phyloP scores from a whole-genome alignment of 75 land plant species.

The Pinus albicaulis region DNA sequence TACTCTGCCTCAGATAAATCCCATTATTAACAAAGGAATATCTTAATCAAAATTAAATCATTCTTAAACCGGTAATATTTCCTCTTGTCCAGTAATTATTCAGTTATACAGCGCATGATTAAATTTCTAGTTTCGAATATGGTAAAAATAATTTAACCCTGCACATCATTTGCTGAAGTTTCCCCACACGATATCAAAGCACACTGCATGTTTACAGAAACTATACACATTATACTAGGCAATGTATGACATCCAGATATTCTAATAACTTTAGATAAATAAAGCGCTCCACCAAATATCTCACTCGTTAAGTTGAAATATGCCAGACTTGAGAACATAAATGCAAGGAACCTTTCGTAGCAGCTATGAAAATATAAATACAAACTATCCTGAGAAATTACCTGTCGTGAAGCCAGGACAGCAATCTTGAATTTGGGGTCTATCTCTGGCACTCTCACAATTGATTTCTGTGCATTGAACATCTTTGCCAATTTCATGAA shows the following conservation, averaged over 20 bases:
- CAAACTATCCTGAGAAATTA: conserved; percentile 3
- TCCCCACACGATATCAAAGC: background rate
- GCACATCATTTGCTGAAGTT: background rate
- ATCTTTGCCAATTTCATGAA: conserved; percentile 53
- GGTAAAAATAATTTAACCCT: background rate
- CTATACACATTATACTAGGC: background rate
- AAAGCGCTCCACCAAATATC: background rate
- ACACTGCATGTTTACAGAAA: background rate
- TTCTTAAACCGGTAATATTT: background rate
- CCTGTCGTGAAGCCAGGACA: conserved; percentile 92
- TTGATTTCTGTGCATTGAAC: conserved; percentile 78
- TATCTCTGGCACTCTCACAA: conserved; percentile 66
- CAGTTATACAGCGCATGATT: background rate
- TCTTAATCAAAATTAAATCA: background rate
- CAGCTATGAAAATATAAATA: background rate
- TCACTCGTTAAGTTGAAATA: background rate
- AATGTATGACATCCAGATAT: background rate
- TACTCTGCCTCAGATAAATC: conserved; percentile 1
- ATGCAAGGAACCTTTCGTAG: background rate
- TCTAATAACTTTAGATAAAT: background rate
- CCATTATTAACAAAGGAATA: background rate
- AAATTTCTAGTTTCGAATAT: background rate
- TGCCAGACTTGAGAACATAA: background rate
- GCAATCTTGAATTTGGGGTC: conserved; percentile 89
- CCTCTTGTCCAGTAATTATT: background rate